Evolutionary conservation across 495 filamentous ascomycete genomes (phyloP), one percentile per base, ranked within the genome.

Genomic region (Aspergillus asperescens): DNA sequence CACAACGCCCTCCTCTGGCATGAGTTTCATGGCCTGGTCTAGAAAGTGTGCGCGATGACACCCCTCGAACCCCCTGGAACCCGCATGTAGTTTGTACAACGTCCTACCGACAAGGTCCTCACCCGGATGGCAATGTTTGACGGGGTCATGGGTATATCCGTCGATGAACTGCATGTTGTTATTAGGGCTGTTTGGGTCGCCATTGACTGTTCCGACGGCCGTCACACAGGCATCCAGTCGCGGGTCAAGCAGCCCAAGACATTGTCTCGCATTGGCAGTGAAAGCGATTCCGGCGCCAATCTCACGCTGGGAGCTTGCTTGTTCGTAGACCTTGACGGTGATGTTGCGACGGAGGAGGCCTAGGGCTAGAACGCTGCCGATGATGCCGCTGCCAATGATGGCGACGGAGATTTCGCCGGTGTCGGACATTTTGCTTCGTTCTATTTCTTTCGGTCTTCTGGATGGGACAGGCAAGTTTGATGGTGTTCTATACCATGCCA

Each of bases 1-100:
- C 15, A 63, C 43, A 44, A 76, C 60, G 5, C 71, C 61, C 1
- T 62, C 75, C 3, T 69, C 64, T 0, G 81, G 80, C 22, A 85
- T 55, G 32, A 80, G 19, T 39, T 75, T 70, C 7, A 81, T 73
- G 18, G 86, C 54, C 55, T 77, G 70, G 18, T 81, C 78, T 18
- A 85, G 63, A 52, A 81, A 85, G 16, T 79, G 70, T 1, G 77
- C 82, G 1, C 83, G 70, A 56, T 83, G 78, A 42, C 71, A 71
- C 9, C 70, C 70, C 23, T 72, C 52, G 62, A 77, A 66, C 20
- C 73, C 70, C 43, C 55, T 62, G 5, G 31, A 19, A 2, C 62
- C 62, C 0, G 40, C 51, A 42, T 49, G 43, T n/a, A 64, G 19
- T 35, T 48, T 52, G 19, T 54, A 55, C 32, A 64, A 20, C 5